Percentiles rank a stretch among this genome's conserved stretches.
phyloP scores from a whole-genome alignment of 805 yeast genomes.

The Suhomyces kilbournensis region DNA sequence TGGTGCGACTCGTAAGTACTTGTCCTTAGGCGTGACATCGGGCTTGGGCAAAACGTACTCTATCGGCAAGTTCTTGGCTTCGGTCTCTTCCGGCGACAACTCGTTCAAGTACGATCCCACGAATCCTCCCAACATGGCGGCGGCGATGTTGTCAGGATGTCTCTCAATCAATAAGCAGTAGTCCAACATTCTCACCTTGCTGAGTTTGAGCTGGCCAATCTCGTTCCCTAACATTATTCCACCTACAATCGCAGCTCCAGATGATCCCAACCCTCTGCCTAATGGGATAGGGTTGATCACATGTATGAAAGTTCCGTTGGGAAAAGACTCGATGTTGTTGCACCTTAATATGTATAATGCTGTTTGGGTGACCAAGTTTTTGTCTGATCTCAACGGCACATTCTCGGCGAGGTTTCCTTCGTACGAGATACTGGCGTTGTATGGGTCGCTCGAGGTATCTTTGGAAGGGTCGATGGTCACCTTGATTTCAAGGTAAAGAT shows the following conservation, averaged over 20 bases:
- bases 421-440: constrained; percentile 68
- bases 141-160: constrained; percentile 97
- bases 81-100: constrained; percentile 65
- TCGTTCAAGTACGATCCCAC: constrained; percentile 93
- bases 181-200: constrained; percentile 83
- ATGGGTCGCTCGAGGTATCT: constrained; percentile 54
- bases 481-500: constrained; percentile 65
- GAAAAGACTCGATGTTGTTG: constrained; percentile 72
- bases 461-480: constrained; percentile 59
- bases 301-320: constrained; percentile 75
- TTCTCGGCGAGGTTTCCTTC: constrained; percentile 76
- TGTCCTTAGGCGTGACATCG: constrained; percentile 60
- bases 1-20: constrained; percentile 44
- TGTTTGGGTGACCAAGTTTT: constrained; percentile 85
- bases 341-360: constrained; percentile 90
- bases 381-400: constrained; percentile 76
- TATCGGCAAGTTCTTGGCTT: constrained; percentile 78
- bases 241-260: constrained; percentile 98
- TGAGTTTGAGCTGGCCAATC: constrained; percentile 67
- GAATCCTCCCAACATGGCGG: constrained; percentile 99
- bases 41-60: constrained; percentile 80
- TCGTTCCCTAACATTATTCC: constrained; percentile 90
- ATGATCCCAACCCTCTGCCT: constrained; percentile 95
- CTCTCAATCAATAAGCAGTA: constrained; percentile 96
- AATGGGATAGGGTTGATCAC: constrained; percentile 91